phyloP scores from a whole-genome alignment of 2,329 filamentous ascomycete genomes.

The Aaosphaeria pasadenensis region DNA sequence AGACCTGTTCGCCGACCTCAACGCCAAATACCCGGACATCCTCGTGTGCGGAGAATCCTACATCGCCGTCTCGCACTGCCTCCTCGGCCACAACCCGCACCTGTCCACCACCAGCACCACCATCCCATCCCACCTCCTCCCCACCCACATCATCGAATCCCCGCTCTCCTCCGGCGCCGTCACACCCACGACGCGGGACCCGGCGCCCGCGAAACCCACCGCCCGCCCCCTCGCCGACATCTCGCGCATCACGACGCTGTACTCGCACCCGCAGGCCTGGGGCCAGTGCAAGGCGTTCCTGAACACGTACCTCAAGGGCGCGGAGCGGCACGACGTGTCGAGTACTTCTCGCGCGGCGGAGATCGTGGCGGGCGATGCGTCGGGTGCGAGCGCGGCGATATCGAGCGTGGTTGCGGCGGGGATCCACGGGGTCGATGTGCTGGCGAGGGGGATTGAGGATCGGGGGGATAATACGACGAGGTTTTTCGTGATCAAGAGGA shows the following conservation, averaged over 20 bases:
- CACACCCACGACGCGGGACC: slow-evolving; percentile 51
- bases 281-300: slow-evolving; percentile 84
- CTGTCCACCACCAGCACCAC: background rate
- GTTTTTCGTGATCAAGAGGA: slow-evolving; percentile 64
- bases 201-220: slow-evolving; percentile 45
- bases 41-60: slow-evolving; percentile 81
- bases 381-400: slow-evolving; percentile 70
- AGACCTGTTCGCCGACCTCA: slow-evolving; percentile 79
- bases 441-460: slow-evolving; percentile 71
- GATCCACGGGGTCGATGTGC: slow-evolving; percentile 63
- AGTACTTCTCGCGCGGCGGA: slow-evolving; percentile 85
- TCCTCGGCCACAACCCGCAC: slow-evolving; percentile 56
- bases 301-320: slow-evolving; percentile 62
- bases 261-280: slow-evolving; percentile 94
- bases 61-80: slow-evolving; percentile 82
- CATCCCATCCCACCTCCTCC: background rate
- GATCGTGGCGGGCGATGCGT: slow-evolving; percentile 61
- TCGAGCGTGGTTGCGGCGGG: slow-evolving; percentile 71
- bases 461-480: slow-evolving; percentile 72
- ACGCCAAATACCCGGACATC: slow-evolving; percentile 62
- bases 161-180: slow-evolving; percentile 43
- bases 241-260: slow-evolving; percentile 68
- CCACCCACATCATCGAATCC: slow-evolving; percentile 17
- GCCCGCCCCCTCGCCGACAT: slow-evolving; percentile 52
- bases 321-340: slow-evolving; percentile 79